A percentile compares a stretch with the other conserved stretches of the same genome.
Evolutionary conservation across 148 eudicot genomes (phyloP).

Genomic region (Drosera capensis): DNA sequence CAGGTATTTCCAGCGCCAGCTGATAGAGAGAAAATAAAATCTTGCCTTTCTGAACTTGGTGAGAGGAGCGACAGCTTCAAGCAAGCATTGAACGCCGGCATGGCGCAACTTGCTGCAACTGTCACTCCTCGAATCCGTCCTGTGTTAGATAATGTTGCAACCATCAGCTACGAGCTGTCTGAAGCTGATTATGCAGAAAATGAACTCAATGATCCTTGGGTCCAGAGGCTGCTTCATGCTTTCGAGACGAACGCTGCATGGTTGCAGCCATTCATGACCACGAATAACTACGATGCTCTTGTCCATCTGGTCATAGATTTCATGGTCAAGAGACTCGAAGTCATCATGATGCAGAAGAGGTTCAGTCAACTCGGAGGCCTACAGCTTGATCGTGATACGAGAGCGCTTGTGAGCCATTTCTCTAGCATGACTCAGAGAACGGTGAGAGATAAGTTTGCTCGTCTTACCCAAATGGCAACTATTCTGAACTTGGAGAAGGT

Average conservation of each 20-base stretch:
- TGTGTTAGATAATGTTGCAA: slow-evolving; percentile 63
- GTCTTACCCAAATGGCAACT: slow-evolving; percentile 93
- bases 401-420: slow-evolving; percentile 85
- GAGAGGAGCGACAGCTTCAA: slow-evolving; percentile 68
- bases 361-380: slow-evolving; percentile 94
- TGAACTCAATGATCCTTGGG: slow-evolving; percentile 94
- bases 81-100: slow-evolving; percentile 55
- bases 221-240: slow-evolving; percentile 79
- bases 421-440: slow-evolving; percentile 92
- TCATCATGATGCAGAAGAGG: slow-evolving; percentile 93
- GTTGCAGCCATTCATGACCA: slow-evolving; percentile 84
- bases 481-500: slow-evolving; percentile 84
- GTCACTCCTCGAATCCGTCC: slow-evolving; percentile 74
- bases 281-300: slow-evolving; percentile 71
- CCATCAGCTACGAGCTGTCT: slow-evolving; percentile 80
- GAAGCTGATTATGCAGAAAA: slow-evolving; percentile 93
- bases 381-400: slow-evolving; percentile 81
- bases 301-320: slow-evolving; percentile 78
- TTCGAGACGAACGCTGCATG: slow-evolving; percentile 71
- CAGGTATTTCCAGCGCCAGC: slow-evolving; percentile 73
- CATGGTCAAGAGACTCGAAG: slow-evolving; percentile 88
- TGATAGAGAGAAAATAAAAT: slow-evolving; percentile 72
- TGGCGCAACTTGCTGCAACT: slow-evolving; percentile 74
- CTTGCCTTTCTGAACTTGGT: slow-evolving; percentile 63
- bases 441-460: slow-evolving; percentile 86